Percentiles rank a stretch among this genome's conserved stretches.
Evolutionary conservation across 179 eudicot species (phyloP).

Genomic region (Beta corolliflora): DNA sequence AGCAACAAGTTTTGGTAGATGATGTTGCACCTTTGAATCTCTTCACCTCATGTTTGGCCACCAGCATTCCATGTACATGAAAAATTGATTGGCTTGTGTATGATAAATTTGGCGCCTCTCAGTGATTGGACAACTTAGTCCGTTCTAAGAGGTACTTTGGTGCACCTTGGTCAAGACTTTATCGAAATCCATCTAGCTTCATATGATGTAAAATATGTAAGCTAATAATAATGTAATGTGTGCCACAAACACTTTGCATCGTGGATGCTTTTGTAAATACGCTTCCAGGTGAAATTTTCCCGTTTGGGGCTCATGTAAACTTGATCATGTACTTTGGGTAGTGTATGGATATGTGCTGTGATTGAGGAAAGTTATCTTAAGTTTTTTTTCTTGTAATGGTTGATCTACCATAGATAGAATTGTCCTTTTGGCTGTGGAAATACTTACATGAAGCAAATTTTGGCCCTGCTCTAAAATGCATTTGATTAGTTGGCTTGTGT

Average conservation of each 20-base stretch:
- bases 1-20: constrained; percentile 25
- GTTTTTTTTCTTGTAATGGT: background rate
- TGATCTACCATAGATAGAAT: background rate
- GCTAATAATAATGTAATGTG: constrained; percentile 6
- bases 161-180: background rate
- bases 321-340: background rate
- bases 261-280: constrained; percentile 1
- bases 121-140: background rate
- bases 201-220: background rate
- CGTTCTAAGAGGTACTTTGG: no score
- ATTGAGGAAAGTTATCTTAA: background rate
- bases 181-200: background rate
- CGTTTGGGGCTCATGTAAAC: no score
- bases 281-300: background rate
- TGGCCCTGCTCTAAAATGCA: no score
- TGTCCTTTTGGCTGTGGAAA: no score
- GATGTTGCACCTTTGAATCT: background rate
- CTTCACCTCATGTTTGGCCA: background rate
- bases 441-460: no score
- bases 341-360: background rate
- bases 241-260: constrained; percentile 5
- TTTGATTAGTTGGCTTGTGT: no score
- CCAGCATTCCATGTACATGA: background rate
- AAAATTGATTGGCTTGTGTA: background rate
- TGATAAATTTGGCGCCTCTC: constrained; percentile 4